Evolutionary conservation across 129 eudicot genomes (phyloP), one percentile per base, ranked within the genome.

Genomic region (Chrysanthemum seticuspe): DNA sequence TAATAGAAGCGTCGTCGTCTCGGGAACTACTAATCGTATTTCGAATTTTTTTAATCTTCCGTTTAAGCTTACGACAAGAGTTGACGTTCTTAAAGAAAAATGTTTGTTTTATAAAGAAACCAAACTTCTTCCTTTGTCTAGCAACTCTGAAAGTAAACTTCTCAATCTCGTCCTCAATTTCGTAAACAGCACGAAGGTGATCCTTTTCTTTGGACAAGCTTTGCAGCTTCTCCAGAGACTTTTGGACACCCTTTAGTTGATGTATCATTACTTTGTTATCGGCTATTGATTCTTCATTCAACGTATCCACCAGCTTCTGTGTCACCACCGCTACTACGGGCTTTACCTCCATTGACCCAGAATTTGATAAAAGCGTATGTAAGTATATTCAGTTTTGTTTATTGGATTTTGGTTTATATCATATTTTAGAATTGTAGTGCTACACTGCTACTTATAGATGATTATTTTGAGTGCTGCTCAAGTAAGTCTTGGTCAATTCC

Each of bases 161-260:
- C 27, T 85, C 90, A 13, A 85, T 71, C 14, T 76, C 71, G 40
- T 85, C 85, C 34, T 85, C 90, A 29, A 82, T 70, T 1, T 64
- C 5, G 14, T 85, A 85, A 2, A 79, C 70, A 49, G 14, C 40
- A 4, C 16, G 13, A 5, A 85, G 84, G 62, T 72, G 80, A 29
- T 61, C 62, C 10, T 65, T 40, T 4, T 80, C 77, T 13, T 47
- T 61, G 0, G 67, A 58, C 70, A 16, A 44, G 52, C 60, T 79
- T 27, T 34, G 27, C 66, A 84, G 74, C 56, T 69, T 57, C 25
- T 54, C 3, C 5, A 84, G 85, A 2, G 74, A 70, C 21, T 44
- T 56, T 67, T 34, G 51, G 74, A 84, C 76, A 6, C 73, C 74
- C 19, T 68, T 51, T n/a, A 84, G 64, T 57, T 56, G 80, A 31